Evolutionary conservation across 148 eudicot genomes (phyloP).

Genomic region (Vaccinium macrocarpon): DNA sequence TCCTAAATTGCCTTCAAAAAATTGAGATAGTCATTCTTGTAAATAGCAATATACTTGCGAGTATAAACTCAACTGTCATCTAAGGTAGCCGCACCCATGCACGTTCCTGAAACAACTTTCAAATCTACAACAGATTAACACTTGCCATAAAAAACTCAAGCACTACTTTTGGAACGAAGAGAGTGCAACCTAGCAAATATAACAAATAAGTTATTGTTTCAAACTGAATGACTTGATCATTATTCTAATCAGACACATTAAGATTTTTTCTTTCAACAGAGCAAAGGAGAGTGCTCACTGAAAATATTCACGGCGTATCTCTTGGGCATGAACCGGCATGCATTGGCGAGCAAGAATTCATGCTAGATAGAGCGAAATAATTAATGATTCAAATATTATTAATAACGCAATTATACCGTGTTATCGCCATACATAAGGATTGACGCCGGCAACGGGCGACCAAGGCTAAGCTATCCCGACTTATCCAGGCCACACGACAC

Average conservation of each 20-base stretch:
- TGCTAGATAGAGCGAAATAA: neutral
- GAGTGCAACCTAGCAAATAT: neutral
- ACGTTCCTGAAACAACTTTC: neutral
- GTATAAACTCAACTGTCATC: too few species aligned
- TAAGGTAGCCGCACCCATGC: too few species aligned
- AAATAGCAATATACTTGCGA: too few species aligned
- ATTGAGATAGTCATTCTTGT: neutral
- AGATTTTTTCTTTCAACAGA: too few species aligned
- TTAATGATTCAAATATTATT: neutral
- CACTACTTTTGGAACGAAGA: neutral
- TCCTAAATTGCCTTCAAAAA: neutral
- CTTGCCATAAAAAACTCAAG: too few species aligned
- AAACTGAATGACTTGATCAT: neutral
- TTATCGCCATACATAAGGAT: too few species aligned
- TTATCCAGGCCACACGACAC: too few species aligned
- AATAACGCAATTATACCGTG: too few species aligned
- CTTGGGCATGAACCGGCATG: neutral
- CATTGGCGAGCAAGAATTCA: neutral
- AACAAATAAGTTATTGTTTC: neutral
- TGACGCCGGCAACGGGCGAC: too few species aligned
- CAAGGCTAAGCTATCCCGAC: too few species aligned
- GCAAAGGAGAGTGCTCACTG: too few species aligned
- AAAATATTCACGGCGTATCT: neutral
- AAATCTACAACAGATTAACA: neutral
- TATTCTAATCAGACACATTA: neutral